Evolutionary conservation across 805 yeast genomes (phyloP), one percentile per base, ranked within the genome.

Genomic region (Wickerhamomyces bovis): DNA sequence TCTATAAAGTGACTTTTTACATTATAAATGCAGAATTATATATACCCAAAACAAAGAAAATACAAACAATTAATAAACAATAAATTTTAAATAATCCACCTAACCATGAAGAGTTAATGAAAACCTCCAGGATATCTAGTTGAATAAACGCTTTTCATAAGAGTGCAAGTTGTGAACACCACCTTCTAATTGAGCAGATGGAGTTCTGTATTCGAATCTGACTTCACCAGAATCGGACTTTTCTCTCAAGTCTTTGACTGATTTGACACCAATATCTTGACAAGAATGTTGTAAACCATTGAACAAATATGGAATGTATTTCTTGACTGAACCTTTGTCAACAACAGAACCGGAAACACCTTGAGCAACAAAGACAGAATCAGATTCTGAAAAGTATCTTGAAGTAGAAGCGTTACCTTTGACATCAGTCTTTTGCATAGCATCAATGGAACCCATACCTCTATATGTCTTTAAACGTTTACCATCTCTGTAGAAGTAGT

Each of bases 371-470:
- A 94, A 80, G 55, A 94, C 98, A 62, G 85, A 76, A 71, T 94
- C 99, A 56, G 87, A 74, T 76, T 94, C 99, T 50, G 97, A 89
- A 72, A 94, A 94, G 78, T 94, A 94, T 73, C 99, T 86, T 41
- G 97, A 89, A 53, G 99, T 89, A 42, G 99, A 92, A 46, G 99
- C 99, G 65, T 94, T 94, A 62, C 96, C 97, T 67, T 81, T 81
- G 62, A 75, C 77, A 57, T 83, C 81, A 53, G 97, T 88, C 68
- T 78, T 72, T 78, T 90, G 92, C 98, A 92, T 92, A 57, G 99
- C 99, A 69, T 92, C 99, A 61, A 94, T 83, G 38, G 98, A 92
- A 61, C 99, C 99, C 99, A 94, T 94, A 75, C 99, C 99, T 75
- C 99, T 85, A 80, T 94, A 94, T 51, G 89, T 72, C 80, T 94